Evolutionary conservation across 2,329 filamentous ascomycete genomes (phyloP).

Genomic region (Penicillium verrucosum): DNA sequence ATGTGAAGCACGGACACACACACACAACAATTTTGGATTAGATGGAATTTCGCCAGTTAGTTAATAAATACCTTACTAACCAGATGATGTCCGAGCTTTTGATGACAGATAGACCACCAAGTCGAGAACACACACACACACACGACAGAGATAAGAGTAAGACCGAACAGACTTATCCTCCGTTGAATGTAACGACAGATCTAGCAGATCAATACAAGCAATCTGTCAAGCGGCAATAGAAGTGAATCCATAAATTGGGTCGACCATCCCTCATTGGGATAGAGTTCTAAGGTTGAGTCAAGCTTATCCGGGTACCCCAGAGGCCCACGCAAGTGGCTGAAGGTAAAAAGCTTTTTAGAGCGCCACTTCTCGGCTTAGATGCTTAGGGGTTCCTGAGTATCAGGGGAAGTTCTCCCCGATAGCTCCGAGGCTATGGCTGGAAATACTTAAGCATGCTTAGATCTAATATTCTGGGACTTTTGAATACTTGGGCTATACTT

Average conservation of each 20-base stretch:
- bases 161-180: not conserved
- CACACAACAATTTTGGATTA: not conserved
- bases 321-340: slow-evolving; percentile 19
- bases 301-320: slow-evolving; percentile 13
- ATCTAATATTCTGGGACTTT: not conserved
- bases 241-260: not conserved
- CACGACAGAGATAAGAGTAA: not conserved
- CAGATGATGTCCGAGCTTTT: not conserved
- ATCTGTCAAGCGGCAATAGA: not conserved
- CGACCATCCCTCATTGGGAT: not conserved
- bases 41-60: not conserved
- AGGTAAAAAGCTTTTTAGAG: slow-evolving; percentile 13
- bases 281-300: slow-evolving; percentile 9
- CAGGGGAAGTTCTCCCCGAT: not conserved
- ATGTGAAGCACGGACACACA: not conserved
- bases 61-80: no score
- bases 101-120: not conserved
- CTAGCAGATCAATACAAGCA: not conserved
- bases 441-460: not conserved
- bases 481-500: not conserved
- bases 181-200: not conserved
- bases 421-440: not conserved
- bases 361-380: slow-evolving; percentile 12
- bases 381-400: not conserved
- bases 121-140: not conserved